Conservation (phyloP, 345 rosid species). For the Toxicodendron radicans region DNA sequence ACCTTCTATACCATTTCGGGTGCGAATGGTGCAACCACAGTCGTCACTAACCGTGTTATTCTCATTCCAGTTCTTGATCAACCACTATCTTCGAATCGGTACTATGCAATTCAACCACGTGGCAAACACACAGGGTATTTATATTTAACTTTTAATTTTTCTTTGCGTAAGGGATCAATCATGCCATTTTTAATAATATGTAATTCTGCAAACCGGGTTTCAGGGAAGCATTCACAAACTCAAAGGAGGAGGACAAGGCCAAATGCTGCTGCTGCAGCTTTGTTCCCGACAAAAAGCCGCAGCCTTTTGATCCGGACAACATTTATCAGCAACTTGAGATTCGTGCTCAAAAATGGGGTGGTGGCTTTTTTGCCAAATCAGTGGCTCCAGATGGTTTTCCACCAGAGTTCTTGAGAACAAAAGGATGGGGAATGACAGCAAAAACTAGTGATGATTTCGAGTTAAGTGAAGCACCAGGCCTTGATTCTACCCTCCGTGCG, state of each 20-base stretch:
- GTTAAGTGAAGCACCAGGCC: constrained; percentile 54
- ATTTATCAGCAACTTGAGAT: constrained; percentile 46
- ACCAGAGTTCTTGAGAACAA: constrained; percentile 46
- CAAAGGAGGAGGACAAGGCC: constrained; percentile 40
- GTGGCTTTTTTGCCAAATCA: constrained; percentile 41
- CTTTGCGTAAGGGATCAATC: too few species aligned
- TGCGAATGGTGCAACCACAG: too few species aligned
- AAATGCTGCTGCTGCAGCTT: constrained; percentile 31
- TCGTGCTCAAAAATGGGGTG: constrained; percentile 7
- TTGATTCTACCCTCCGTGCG: constrained; percentile 33
- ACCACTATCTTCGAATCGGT: constrained; percentile 54
- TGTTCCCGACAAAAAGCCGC: constrained; percentile 36
- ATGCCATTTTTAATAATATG: too few species aligned
- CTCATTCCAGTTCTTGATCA: constrained; percentile 53
- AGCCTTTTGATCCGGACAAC: constrained; percentile 37
- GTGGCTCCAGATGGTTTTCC: constrained; percentile 47
- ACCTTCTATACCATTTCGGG: constrained; percentile 17
- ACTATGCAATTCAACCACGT: constrained; percentile 32
- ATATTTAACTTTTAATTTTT: too few species aligned
- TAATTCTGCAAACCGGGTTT: neutral
- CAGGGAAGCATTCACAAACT: constrained; percentile 51
- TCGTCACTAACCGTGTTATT: constrained; percentile 23
- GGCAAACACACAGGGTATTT: constrained; percentile 40
- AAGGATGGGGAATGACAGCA: constrained; percentile 42
- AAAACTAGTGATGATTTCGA: constrained; percentile 27